phyloP scores from a whole-genome alignment of 2,329 filamentous ascomycete genomes.

The Verticillium nubilum region DNA sequence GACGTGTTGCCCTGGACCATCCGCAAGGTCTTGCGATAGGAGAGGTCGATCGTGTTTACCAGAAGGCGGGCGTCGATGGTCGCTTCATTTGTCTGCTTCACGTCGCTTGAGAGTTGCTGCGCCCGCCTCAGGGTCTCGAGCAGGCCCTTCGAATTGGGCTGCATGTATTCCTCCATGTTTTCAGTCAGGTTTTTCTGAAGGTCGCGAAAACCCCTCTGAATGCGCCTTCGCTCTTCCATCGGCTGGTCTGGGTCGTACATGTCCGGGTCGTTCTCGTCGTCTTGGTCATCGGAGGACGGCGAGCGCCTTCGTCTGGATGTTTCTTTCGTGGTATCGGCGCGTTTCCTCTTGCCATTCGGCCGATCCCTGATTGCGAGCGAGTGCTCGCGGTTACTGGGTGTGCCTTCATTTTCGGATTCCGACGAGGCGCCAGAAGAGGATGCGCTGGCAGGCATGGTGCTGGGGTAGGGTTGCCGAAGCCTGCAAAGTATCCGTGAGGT shows the following conservation, averaged over 20 bases:
- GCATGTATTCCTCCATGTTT: conserved; percentile 68
- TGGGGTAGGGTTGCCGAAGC: neutral
- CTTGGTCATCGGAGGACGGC: conserved; percentile 10
- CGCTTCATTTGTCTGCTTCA: conserved; percentile 86
- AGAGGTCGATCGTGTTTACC: conserved; percentile 73
- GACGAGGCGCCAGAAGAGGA: neutral
- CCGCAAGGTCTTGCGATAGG: conserved; percentile 70
- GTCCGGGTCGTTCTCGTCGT: conserved; percentile 22
- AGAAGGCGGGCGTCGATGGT: conserved; percentile 85
- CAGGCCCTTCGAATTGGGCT: conserved; percentile 59
- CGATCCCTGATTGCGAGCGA: neutral
- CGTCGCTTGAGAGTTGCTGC: conserved; percentile 58
- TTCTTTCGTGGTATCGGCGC: conserved; percentile 7
- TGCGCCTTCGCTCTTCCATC: conserved; percentile 61
- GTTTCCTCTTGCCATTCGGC: conserved; percentile 10
- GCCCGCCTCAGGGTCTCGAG: conserved; percentile 60
- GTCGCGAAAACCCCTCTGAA: conserved; percentile 66
- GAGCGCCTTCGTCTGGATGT: neutral
- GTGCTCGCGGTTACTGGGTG: neutral
- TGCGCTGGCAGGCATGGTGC: neutral
- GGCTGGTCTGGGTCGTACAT: conserved; percentile 81
- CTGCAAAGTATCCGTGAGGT: neutral
- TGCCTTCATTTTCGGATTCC: neutral
- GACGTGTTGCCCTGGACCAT: conserved; percentile 67
- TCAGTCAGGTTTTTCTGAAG: conserved; percentile 57